phyloP scores from a whole-genome alignment of 2,329 filamentous ascomycete genomes.

The Phoma sp. region DNA sequence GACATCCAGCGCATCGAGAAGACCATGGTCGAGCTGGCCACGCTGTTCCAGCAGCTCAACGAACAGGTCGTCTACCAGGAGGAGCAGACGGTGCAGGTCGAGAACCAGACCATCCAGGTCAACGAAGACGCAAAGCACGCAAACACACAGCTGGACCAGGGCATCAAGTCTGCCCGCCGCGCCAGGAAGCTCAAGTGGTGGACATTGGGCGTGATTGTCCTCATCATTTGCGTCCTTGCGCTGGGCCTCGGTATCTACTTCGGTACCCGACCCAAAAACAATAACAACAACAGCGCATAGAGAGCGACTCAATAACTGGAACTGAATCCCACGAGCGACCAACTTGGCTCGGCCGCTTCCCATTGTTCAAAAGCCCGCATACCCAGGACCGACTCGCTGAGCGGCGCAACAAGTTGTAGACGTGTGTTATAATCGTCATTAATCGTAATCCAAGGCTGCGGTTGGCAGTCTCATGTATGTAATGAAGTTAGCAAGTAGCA shows the following conservation, averaged over 20 bases:
- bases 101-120: conserved; percentile 70
- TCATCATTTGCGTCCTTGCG: conserved; percentile 57
- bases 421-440: conserved; percentile 12
- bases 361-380: not conserved
- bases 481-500: conserved; percentile 3
- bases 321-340: not conserved
- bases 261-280: conserved; percentile 43
- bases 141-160: conserved; percentile 72
- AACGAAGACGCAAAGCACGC: conserved; percentile 71
- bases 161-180: conserved; percentile 69
- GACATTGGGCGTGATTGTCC: conserved; percentile 65
- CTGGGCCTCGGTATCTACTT: conserved; percentile 59
- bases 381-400: not conserved
- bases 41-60: conserved; percentile 76
- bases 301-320: not conserved
- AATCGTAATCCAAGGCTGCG: conserved; percentile 17
- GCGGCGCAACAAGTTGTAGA: conserved; percentile 6
- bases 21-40: conserved; percentile 72
- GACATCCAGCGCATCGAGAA: conserved; percentile 82
- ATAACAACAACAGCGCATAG: conserved; percentile 1
- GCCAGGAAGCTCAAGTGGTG: conserved; percentile 83
- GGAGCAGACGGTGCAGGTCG: conserved; percentile 64
- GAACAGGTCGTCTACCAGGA: conserved; percentile 78
- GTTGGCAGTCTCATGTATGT: conserved; percentile 18
- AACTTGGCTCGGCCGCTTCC: not conserved